Base-by-base conservation (phyloP, 495 filamentous ascomycete genomes). In the Xylaria nigripes region DNA sequence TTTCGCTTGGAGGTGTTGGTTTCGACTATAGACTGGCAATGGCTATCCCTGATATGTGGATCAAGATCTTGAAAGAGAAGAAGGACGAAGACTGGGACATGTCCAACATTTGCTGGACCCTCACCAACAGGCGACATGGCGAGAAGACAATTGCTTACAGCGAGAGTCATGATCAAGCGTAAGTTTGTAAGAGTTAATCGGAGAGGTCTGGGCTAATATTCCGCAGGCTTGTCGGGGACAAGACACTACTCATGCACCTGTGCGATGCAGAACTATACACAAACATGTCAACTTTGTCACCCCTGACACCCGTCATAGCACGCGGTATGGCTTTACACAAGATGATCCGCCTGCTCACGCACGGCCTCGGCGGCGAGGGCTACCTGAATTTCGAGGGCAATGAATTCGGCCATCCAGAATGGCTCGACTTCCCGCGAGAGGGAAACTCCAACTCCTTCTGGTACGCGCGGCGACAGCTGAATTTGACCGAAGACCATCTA, bases 351-450 rank as follows among this genome's bases (percentile, higher is more conserved):
- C 81, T 97, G 7, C 72, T 97, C 51, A 98, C 93, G 21, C 94
- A 98, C 70, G 82, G 75, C 27, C 81, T 98, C n/a, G 93, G 94
- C 47, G 93, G 93, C 57, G 93, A 98, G 70, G 93, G 91, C 36
- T 98, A 94, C 63, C 89, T 97, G 49, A 97, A 96, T 73, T 98
- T 98, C 63, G 90, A 95, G 70, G 93, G 92, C 56, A 98, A 98
- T 70, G 93, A 98, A 69, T 98, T 98, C 69, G 93, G 93, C 1
- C 93, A 98, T 69, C 93, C 93, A 0, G 93, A 98, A 74, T 98
- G 93, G 93, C 89, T 98, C 51, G 93, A 98, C 68, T 98, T 98
- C 72, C 93, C 93, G 10, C 86, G 93, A 27, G 90, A 80, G 56
- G 93, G 94, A 44, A 98, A 98, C 77, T 72, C 86, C 63, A 96